These are phyloP conservation scores for Allium cepa DNA, from an alignment of 106 monocot species.

Conservation along the genomic window DNA sequence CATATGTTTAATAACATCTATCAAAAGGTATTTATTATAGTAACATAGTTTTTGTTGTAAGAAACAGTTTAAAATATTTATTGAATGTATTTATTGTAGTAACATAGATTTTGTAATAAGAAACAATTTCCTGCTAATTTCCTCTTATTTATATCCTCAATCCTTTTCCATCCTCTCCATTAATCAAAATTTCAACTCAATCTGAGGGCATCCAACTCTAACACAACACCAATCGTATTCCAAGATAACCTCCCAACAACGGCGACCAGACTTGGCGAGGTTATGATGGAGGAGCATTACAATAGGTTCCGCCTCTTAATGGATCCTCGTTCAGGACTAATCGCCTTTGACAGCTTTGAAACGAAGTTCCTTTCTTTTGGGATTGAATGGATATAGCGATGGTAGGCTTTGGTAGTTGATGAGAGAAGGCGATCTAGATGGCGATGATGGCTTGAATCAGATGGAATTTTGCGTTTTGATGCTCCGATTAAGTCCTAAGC, in stretches of 20 bases:
- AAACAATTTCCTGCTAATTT: background rate
- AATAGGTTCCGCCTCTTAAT: conserved; percentile 17
- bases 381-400: conserved; percentile 7
- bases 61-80: too few relatives aligned
- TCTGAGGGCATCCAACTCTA: background rate
- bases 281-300: conserved; percentile 14
- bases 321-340: conserved; percentile 14
- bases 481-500: conserved; percentile 18
- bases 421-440: conserved; percentile 17
- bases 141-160: conserved; percentile 3
- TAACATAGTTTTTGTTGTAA: too few relatives aligned
- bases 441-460: conserved; percentile 14
- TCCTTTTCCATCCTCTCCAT: background rate
- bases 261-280: conserved; percentile 7
- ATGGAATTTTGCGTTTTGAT: conserved; percentile 28
- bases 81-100: too few relatives aligned
- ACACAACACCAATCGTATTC: conserved; percentile 2
- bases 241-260: conserved; percentile 13
- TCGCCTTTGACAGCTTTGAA: conserved; percentile 19
- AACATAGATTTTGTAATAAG: too few relatives aligned
- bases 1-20: too few relatives aligned
- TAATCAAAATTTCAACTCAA: background rate
- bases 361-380: conserved; percentile 4
- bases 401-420: conserved; percentile 15
- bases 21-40: too few relatives aligned